Evolutionary conservation across 306 rosid species (phyloP).

Genomic region (Canavalia gladiata): DNA sequence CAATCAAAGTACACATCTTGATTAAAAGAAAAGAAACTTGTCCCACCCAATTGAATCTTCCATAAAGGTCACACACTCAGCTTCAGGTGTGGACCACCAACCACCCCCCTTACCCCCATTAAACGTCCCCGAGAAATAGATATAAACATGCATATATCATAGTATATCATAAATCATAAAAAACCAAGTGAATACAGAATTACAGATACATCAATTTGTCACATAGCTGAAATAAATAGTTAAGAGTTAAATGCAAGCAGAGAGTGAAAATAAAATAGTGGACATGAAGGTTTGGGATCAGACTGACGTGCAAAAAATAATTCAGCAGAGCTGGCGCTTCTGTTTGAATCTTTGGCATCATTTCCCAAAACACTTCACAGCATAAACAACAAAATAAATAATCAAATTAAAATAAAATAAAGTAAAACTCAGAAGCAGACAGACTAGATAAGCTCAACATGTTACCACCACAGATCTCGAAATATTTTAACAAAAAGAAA

Average conservation of each 20-base stretch:
- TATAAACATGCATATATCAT: background rate
- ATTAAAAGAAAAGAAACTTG: constrained; percentile 51
- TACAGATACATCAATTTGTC: constrained; percentile 35
- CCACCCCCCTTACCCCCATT: constrained; percentile 35
- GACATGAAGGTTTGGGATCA: constrained; percentile 55
- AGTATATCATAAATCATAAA: background rate
- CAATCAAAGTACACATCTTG: constrained; percentile 55
- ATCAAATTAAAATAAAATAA: background rate
- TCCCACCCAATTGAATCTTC: constrained; percentile 61
- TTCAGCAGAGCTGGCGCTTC: constrained; percentile 70
- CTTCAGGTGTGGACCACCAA: constrained; percentile 60
- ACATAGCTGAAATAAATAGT: constrained; percentile 28
- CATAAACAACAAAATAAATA: constrained; percentile 37
- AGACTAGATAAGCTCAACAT: constrained; percentile 57
- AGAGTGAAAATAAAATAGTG: constrained; percentile 16
- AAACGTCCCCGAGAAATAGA: constrained; percentile 38
- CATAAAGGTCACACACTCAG: constrained; percentile 36
- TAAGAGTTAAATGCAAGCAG: constrained; percentile 32
- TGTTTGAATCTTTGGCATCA: constrained; percentile 75
- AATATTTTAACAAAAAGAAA: background rate
- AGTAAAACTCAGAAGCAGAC: constrained; percentile 46
- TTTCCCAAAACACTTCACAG: constrained; percentile 65
- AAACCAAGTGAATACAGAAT: background rate
- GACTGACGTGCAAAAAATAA: constrained; percentile 65
- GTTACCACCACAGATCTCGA: constrained; percentile 47